These are phyloP conservation scores for Thermothielavioides terrestris DNA, from an alignment of 495 filamentous ascomycete genomes.

Conservation along the genomic window DNA sequence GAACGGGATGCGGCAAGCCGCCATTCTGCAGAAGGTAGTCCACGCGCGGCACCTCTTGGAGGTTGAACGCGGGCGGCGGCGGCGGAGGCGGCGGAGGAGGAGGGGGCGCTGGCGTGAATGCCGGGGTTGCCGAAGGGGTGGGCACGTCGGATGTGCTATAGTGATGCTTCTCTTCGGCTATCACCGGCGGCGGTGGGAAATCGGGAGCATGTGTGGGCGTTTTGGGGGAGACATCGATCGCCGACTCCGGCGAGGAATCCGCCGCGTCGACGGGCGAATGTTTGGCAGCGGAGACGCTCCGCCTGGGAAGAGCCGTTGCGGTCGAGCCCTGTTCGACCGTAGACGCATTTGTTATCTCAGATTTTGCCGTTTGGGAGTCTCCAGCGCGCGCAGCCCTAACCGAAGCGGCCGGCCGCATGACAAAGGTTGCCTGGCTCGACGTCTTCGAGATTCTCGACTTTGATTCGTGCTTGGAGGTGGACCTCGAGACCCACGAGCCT, in stretches of 20 bases:
- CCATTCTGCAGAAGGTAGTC: slow-evolving; percentile 87
- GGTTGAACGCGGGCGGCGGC: slow-evolving; percentile 63
- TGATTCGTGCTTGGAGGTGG: slow-evolving; percentile 36
- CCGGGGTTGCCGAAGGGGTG: slow-evolving; percentile 32
- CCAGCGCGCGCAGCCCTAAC: slow-evolving; percentile 11
- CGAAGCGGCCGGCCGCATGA: slow-evolving; percentile 16
- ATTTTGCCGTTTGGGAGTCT: slow-evolving; percentile 2
- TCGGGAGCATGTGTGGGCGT: slow-evolving; percentile 48
- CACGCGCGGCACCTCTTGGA: slow-evolving; percentile 58
- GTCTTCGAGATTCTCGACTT: slow-evolving; percentile 41
- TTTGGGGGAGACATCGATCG: slow-evolving; percentile 47
- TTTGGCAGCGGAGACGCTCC: slow-evolving; percentile 30
- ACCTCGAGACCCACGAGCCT: slow-evolving; percentile 33
- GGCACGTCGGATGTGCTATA: slow-evolving; percentile 25
- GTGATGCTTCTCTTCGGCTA: slow-evolving; percentile 27
- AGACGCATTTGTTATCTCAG: slow-evolving; percentile 17
- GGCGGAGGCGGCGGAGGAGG: slow-evolving; percentile 69
- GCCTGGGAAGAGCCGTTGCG: slow-evolving; percentile 58
- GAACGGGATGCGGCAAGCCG: slow-evolving; percentile 58
- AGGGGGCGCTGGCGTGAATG: slow-evolving; percentile 24
- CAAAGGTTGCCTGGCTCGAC: slow-evolving; percentile 39
- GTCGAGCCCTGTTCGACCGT: slow-evolving; percentile 23
- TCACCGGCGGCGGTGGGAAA: slow-evolving; percentile 33
- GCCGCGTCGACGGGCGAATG: slow-evolving; percentile 26
- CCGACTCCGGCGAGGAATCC: slow-evolving; percentile 40